Base-by-base conservation (phyloP, 345 rosid genomes). In the Arabis alpina region DNA sequence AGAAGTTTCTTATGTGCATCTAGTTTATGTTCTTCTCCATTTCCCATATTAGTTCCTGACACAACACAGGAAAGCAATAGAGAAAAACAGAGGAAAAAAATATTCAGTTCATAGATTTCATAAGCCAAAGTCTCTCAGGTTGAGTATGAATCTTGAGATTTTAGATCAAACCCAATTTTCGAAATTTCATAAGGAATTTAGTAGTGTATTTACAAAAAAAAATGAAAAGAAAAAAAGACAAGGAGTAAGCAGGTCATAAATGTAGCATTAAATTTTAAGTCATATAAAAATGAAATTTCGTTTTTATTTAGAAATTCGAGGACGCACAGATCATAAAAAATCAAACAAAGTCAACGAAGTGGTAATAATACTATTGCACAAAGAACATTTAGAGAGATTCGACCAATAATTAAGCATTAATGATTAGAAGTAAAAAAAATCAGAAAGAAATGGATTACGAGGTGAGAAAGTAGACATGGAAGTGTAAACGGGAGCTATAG, bases 401-500 rank as follows among this genome's bases (percentile, higher is more conserved):
- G 47, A 43, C 39, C 52, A 43, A 24, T 6, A 14, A 44, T 61
- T 28, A 8, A 60, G 4, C 7, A 23, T 24, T 59, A 59, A 40
- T 40, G 13, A 40, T 58, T 40, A 32, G 1, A 32, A 32, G 47
- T 6, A 58, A 39, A 6, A 32, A 6, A 32, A 32, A 32, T 5
- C 8, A 6, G 36, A 32, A 32, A 24, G 2, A 59, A 41, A 41
- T 5, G 47, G 11, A 60, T 39, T 72, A 89, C 91, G 88, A 76
- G 92, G 89, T 78, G 91, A 82, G 36, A 78, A 77, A 11, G 85
- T 79, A 70, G 83, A 54, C 87, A 83, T 74, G 69, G 90, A 68
- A 80, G 82, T 8, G 32, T 79, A 78, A 42, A 79, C 71, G 1
- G 85, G 77, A 36, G 81, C 79, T 61, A 74, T 60, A 75, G 76